phyloP scores from a whole-genome alignment of 2,329 filamentous ascomycete genomes.

The Exophiala bonariae region DNA sequence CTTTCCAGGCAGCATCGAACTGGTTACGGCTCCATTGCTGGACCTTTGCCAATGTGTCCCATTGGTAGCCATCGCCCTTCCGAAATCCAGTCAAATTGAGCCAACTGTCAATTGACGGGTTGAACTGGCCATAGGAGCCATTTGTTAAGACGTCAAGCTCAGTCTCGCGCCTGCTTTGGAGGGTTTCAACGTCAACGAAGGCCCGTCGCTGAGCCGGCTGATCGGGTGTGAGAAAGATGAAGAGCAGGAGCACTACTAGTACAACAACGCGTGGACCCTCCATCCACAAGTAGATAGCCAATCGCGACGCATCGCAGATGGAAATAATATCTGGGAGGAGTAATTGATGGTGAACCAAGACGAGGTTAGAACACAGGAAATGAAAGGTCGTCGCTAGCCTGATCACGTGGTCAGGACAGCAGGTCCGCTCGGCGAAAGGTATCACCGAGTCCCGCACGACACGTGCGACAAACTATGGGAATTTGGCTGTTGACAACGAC shows the following conservation, averaged over 20 bases:
- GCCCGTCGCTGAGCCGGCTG: constrained; percentile 21
- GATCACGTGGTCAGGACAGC: too few species aligned
- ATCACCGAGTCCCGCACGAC: too few species aligned
- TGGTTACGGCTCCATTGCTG: constrained; percentile 43
- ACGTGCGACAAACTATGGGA: too few species aligned
- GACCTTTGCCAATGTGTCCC: constrained; percentile 62
- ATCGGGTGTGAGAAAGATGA: constrained; percentile 54
- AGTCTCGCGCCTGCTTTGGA: constrained; percentile 48
- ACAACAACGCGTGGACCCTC: constrained; percentile 49
- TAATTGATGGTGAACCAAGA: constrained; percentile 2
- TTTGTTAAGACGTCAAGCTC: constrained; percentile 31
- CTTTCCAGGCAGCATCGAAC: constrained; percentile 49
- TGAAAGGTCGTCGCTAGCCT: too few species aligned
- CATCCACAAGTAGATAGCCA: constrained; percentile 17
- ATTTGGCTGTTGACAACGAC: too few species aligned
- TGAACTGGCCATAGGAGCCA: constrained; percentile 54
- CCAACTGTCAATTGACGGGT: constrained; percentile 46
- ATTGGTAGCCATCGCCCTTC: constrained; percentile 71
- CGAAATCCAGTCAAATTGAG: constrained; percentile 78
- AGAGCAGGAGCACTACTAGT: constrained; percentile 52
- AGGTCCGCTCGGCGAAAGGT: too few species aligned
- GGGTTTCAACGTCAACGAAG: constrained; percentile 13
- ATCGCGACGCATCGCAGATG: constrained; percentile 18
- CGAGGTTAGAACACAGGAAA: too few species aligned
- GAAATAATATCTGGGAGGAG: not conserved